Conservation (phyloP, 441 rosid genomes). For the Adansonia madagascariensis region DNA sequence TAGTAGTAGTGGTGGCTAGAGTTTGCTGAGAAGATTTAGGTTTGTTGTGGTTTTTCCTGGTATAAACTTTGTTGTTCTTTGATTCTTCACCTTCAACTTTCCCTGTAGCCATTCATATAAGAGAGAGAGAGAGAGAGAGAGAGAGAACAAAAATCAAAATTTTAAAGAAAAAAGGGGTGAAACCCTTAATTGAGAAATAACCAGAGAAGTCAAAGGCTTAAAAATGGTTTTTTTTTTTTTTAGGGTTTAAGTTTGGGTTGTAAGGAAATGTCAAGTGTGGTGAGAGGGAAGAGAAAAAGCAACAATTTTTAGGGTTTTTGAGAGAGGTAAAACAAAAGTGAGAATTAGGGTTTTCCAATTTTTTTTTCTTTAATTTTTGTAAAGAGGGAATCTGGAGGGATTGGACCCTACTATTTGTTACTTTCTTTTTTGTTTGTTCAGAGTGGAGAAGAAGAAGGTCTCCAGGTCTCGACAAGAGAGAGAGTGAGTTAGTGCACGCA, state of each 20-base stretch:
- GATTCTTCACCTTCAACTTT: conserved; percentile 47
- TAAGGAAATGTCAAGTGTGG: not conserved
- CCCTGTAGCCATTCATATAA: conserved; percentile 68
- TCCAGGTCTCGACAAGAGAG: not conserved
- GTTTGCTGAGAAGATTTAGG: conserved; percentile 21
- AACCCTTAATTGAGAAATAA: not conserved
- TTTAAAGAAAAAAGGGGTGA: not conserved
- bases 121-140: not conserved
- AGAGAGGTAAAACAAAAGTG: not conserved
- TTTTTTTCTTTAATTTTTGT: not conserved
- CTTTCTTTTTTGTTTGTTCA: not conserved
- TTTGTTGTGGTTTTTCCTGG: conserved; percentile 39
- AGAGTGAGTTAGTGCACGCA: not conserved
- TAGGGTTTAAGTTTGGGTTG: not conserved
- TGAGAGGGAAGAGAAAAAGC: not conserved
- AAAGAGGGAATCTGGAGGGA: not conserved
- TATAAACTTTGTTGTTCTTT: conserved; percentile 42
- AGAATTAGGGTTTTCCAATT: not conserved
- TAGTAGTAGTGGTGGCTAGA: conserved; percentile 17
- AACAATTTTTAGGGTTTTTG: not conserved
- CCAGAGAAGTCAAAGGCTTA: not conserved
- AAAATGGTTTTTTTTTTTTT: not conserved
- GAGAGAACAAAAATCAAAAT: not conserved
- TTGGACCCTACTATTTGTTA: not conserved
- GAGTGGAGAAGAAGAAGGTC: not conserved